Evolutionary conservation across 306 rosid genomes (phyloP).

Genomic region (Casuarina glauca): DNA sequence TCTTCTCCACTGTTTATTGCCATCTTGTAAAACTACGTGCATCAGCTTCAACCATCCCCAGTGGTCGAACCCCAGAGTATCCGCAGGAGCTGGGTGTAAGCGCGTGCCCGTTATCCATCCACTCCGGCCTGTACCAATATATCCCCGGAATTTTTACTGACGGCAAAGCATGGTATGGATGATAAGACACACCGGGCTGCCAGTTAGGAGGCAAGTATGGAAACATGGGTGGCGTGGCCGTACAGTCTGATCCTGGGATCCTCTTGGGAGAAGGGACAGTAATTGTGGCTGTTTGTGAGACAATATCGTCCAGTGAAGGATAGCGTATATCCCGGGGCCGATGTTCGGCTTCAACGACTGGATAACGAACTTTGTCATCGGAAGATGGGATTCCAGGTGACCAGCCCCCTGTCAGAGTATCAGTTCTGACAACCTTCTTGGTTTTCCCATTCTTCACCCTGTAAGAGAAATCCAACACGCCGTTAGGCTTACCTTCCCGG

Average conservation of each 20-base stretch:
- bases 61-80: background rate
- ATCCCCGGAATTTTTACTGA: background rate
- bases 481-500: constrained; percentile 32
- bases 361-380: background rate
- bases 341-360: background rate
- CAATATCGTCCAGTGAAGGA: background rate
- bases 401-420: background rate
- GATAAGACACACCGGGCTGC: background rate
- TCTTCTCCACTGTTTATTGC: background rate
- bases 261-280: constrained; percentile 5
- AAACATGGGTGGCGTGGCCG: background rate
- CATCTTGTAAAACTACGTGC: background rate
- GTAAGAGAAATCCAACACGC: constrained; percentile 37
- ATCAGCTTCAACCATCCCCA: background rate
- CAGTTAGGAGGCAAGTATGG: background rate
- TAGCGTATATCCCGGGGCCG: background rate
- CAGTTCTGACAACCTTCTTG: background rate
- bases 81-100: background rate
- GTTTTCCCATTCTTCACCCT: constrained; percentile 10
- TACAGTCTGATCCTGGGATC: background rate
- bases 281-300: background rate
- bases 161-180: background rate
- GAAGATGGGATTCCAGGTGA: background rate
- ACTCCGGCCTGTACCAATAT: constrained; percentile 5
- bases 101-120: background rate